Conservation (phyloP, 2,329 filamentous ascomycete species). For the Aurifilum marmelostoma region DNA sequence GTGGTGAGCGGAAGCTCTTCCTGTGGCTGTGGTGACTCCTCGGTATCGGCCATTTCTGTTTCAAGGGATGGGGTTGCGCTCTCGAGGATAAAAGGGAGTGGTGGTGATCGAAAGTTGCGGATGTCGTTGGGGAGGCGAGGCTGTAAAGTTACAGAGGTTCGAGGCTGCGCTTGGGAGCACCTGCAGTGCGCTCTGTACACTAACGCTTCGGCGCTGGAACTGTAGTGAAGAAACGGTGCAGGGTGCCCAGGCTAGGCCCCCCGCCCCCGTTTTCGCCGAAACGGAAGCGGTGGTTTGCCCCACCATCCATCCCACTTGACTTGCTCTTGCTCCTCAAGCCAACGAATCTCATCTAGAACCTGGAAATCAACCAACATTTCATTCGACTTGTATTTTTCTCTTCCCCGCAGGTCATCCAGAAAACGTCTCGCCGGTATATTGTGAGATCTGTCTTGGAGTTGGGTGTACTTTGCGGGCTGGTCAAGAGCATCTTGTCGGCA, state of each 20-base stretch:
- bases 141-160: constrained; percentile 4
- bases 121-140: constrained; percentile 8
- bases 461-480: not conserved
- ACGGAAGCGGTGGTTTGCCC: constrained; percentile 19
- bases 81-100: not conserved
- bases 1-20: constrained; percentile 42
- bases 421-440: not conserved
- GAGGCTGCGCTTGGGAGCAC: not conserved
- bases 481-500: not conserved
- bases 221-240: constrained; percentile 5
- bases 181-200: not conserved
- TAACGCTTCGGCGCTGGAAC: not conserved
- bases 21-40: constrained; percentile 26
- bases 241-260: not conserved
- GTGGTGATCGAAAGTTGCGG: not conserved
- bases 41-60: constrained; percentile 33
- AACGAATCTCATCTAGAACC: not conserved
- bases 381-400: not conserved
- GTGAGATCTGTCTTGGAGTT: not conserved
- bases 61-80: not conserved
- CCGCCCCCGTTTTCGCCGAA: constrained; percentile 5
- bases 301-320: constrained; percentile 11
- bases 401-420: not conserved
- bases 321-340: not conserved
- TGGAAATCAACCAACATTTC: not conserved